Conservation (phyloP, 768 basidiomycete species). For the Clitopilus passeckerianus region DNA sequence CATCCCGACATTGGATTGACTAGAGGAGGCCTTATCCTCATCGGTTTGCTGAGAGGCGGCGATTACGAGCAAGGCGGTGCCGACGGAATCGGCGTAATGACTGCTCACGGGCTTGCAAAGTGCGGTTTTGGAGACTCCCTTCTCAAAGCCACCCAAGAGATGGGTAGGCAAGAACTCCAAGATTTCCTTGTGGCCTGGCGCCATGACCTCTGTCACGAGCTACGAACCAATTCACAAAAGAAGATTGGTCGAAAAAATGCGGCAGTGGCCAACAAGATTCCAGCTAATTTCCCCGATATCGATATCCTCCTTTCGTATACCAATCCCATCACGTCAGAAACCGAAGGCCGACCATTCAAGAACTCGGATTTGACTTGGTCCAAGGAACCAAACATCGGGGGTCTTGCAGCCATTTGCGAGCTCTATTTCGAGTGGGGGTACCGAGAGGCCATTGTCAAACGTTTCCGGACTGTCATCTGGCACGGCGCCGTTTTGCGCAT, state of each 20-base stretch:
- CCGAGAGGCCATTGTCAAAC: slow-evolving; percentile 73
- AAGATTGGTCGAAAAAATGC: slow-evolving; percentile 60
- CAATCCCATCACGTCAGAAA: slow-evolving; percentile 71
- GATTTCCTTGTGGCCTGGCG: slow-evolving; percentile 63
- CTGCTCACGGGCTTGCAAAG: slow-evolving; percentile 72
- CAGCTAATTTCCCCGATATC: slow-evolving; percentile 65
- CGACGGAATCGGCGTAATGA: slow-evolving; percentile 61
- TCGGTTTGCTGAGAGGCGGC: slow-evolving; percentile 83
- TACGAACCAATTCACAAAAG: slow-evolving; percentile 64
- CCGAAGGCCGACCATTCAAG: slow-evolving; percentile 35
- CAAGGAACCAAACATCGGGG: slow-evolving; percentile 63
- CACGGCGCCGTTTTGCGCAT: slow-evolving; percentile 66
- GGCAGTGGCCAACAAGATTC: slow-evolving; percentile 58
- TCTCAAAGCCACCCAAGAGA: slow-evolving; percentile 49
- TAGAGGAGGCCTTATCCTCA: slow-evolving; percentile 75
- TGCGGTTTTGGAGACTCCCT: slow-evolving; percentile 78
- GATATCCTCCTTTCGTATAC: slow-evolving; percentile 76
- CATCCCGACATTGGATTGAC: slow-evolving; percentile 42
- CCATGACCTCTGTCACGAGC: slow-evolving; percentile 52
- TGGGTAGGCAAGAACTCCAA: slow-evolving; percentile 37
- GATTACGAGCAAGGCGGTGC: slow-evolving; percentile 81
- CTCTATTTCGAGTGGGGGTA: slow-evolving; percentile 92
- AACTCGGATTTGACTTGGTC: slow-evolving; percentile 37
- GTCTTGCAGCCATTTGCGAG: slow-evolving; percentile 78
- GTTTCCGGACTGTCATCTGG: slow-evolving; percentile 83